Conservation (phyloP, 2,329 filamentous ascomycete genomes). For the Thelonectria rubi region DNA sequence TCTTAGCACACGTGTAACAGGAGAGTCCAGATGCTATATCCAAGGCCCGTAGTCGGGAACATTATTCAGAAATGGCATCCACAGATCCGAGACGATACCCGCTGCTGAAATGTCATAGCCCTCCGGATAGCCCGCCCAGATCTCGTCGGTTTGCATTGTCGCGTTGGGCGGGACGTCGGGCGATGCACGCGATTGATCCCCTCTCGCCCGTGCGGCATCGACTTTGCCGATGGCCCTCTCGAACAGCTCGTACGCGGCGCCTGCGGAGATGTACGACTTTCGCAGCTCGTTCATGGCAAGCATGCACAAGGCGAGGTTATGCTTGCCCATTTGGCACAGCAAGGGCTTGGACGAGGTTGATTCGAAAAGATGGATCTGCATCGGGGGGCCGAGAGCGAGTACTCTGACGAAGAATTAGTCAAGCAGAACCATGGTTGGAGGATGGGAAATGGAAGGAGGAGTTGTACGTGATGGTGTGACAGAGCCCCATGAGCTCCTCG, state of each 20-base stretch:
- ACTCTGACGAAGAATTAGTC: neutral
- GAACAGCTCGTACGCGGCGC: conserved; percentile 19
- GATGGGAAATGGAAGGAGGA: neutral
- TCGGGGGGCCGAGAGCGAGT: neutral
- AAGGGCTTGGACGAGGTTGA: conserved; percentile 15
- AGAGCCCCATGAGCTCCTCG: neutral
- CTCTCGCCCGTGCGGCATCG: no score
- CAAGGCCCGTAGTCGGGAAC: no score
- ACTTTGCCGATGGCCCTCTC: neutral
- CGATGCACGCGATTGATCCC: no score
- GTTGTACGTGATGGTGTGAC: neutral
- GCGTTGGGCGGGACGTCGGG: no score
- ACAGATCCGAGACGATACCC: no score
- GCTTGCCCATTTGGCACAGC: conserved; percentile 16
- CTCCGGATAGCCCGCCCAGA: no score
- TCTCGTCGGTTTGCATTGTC: no score
- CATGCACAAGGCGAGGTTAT: conserved; percentile 26
- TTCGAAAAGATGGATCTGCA: conserved; percentile 4
- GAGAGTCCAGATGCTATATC: no score
- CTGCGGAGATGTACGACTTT: conserved; percentile 20
- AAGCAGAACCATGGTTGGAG: neutral
- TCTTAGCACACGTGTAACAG: no score
- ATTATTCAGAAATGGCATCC: no score
- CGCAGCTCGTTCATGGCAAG: conserved; percentile 21
- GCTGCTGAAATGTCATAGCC: no score